Evolutionary conservation across 192 early-diverging fungal species (phyloP).

Genomic region (Umbelopsis ramanniana): DNA sequence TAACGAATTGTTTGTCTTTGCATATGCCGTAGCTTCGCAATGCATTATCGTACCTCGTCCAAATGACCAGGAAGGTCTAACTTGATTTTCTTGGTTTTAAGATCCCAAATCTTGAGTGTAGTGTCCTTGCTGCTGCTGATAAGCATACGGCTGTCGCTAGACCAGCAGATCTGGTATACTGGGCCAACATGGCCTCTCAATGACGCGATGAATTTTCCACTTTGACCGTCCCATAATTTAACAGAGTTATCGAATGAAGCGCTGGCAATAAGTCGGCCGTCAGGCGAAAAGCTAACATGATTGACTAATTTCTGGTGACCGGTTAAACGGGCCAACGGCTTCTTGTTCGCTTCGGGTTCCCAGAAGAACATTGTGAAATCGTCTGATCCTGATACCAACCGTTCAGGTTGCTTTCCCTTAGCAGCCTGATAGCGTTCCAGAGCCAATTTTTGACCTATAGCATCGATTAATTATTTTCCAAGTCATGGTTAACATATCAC

Average conservation of each 20-base stretch:
- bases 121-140: conserved; percentile 90
- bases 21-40: background rate
- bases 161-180: conserved; percentile 97
- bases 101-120: conserved; percentile 93
- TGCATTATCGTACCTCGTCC: conserved; percentile 70
- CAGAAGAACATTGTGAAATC: conserved; percentile 98
- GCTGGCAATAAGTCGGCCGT: conserved; percentile 86
- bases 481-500: background rate
- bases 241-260: conserved; percentile 97
- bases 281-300: conserved; percentile 92
- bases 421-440: conserved; percentile 76
- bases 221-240: conserved; percentile 93
- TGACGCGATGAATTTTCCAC: conserved; percentile 90
- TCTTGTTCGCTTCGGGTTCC: conserved; percentile 82
- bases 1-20: background rate
- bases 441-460: conserved; percentile 69
- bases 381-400: conserved; percentile 92
- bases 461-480: background rate
- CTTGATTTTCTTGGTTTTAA: conserved; percentile 90
- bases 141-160: conserved; percentile 90
- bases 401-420: conserved; percentile 71
- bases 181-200: conserved; percentile 95
- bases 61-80: conserved; percentile 95
- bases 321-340: conserved; percentile 80
- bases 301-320: conserved; percentile 96